Evolutionary conservation across 805 yeast genomes (phyloP), one percentile per base, ranked within the genome.

Genomic region (Spathaspora hagerdaliae): DNA sequence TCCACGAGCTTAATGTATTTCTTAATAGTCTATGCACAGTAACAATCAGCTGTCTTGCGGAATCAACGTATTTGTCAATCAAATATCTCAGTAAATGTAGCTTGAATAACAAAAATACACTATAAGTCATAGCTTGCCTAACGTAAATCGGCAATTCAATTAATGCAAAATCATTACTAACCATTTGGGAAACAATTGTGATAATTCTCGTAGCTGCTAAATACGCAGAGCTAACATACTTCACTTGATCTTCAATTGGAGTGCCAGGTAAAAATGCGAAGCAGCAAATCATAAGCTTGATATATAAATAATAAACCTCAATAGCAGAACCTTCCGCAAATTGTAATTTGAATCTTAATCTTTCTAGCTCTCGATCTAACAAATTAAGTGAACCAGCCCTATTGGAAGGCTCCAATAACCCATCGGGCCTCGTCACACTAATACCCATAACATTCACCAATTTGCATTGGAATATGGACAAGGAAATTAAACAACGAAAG

Each of bases 251-350:
- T 53, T 85, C 94, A 44, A 82, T 77, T 7, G 96, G 89, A 0
- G 96, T 85, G 19, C 88, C 91, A n/a, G 96, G 92, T 48, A 89
- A 69, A 54, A 91, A 91, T 3, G 96, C 92, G 73, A 87, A 91
- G 47, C 91, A 81, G 60, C 96, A 87, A 38, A 91, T 77, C 79
- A 87, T 85, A 50, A 88, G 72, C 55, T 85, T 81, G 39, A 88
- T 83, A 61, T 91, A 89, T 5, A 87, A 72, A 56, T 79, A 86
- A 58, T 87, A 87, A 37, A 87, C 83, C 53, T 89, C 95, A 6
- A 88, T 82, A 0, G 83, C 73, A 1, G 82, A 73, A 48, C 82
- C 85, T 32, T 73, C 76, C 47, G 81, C 84, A 46, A 87, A 79
- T 39, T 79, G 78, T 33, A 89, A 67, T 48, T 81, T 81, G 58